phyloP scores from a whole-genome alignment of 257 asterid genomes.

The Nicotiana knightiana region DNA sequence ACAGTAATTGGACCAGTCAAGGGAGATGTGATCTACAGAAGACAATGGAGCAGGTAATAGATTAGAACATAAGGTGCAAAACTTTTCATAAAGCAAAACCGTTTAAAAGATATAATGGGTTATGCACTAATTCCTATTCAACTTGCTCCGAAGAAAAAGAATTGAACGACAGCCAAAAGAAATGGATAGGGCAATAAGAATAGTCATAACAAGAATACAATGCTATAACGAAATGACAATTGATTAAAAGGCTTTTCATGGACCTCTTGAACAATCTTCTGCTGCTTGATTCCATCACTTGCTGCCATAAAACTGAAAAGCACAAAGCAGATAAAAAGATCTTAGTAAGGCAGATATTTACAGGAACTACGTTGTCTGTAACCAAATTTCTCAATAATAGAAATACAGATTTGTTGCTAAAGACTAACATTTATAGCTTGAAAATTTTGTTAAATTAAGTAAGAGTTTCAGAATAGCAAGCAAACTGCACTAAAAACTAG shows the following conservation, averaged over 20 bases:
- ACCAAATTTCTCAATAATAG: not conserved
- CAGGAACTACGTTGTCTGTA: too few relatives aligned
- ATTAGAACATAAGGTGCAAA: not conserved
- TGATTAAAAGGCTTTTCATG: not conserved
- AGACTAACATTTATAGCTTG: not conserved
- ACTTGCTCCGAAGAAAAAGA: not conserved
- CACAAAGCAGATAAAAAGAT: not conserved
- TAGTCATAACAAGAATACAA: not conserved
- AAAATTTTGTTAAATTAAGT: not conserved
- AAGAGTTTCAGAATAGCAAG: not conserved
- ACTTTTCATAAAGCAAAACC: not conserved
- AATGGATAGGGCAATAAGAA: not conserved
- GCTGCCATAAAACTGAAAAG: conserved; percentile 71
- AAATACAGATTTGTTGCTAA: not conserved
- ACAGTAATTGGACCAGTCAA: conserved; percentile 79
- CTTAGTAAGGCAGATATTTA: conserved; percentile 8
- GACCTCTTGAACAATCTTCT: conserved; percentile 66
- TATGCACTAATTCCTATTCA: not conserved
- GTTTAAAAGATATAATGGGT: not conserved
- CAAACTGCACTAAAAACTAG: not conserved
- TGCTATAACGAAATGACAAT: not conserved
- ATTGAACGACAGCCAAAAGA: not conserved
- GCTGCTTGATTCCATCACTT: conserved; percentile 73
- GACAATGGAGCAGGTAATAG: not conserved
- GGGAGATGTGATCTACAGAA: conserved; percentile 55